These are phyloP conservation scores for Taiozyma sp. DNA, from an alignment of 1,139 yeast genomes.

Conservation along the genomic window DNA sequence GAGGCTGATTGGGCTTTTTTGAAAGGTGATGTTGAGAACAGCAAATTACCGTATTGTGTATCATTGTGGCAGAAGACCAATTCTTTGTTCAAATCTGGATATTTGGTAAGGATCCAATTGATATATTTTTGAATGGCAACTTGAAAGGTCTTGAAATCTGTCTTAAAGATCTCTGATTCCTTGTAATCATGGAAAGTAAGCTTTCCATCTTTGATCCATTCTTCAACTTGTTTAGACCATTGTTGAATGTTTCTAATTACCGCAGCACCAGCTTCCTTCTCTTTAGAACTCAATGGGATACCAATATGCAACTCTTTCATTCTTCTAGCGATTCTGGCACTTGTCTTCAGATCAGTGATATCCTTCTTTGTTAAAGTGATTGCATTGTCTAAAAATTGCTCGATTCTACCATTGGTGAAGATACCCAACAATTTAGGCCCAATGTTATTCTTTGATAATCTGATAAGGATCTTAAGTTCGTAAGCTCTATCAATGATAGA, in stretches of 20 bases:
- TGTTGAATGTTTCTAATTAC: constrained; percentile 66
- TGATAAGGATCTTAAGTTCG: constrained; percentile 67
- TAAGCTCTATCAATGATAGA: constrained; percentile 79
- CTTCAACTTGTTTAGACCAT: constrained; percentile 62
- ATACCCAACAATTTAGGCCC: constrained; percentile 90
- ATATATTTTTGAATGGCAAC: constrained; percentile 43
- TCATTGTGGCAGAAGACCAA: constrained; percentile 90
- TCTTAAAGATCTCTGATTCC: constrained; percentile 41
- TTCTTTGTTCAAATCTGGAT: constrained; percentile 34
- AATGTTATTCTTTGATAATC: constrained; percentile 70
- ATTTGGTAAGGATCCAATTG: constrained; percentile 55
- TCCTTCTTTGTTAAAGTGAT: constrained; percentile 67
- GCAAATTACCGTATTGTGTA: constrained; percentile 90
- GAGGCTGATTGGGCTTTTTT: constrained; percentile 10
- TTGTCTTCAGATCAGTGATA: constrained; percentile 67
- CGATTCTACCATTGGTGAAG: constrained; percentile 86
- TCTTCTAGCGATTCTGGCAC: constrained; percentile 87
- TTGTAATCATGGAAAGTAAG: constrained; percentile 23
- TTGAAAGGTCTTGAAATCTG: constrained; percentile 46
- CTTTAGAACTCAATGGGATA: constrained; percentile 54
- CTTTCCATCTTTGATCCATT: constrained; percentile 28
- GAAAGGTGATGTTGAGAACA: constrained; percentile 38
- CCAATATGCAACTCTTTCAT: constrained; percentile 92
- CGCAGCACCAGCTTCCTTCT: constrained; percentile 51
- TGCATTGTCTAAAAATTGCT: constrained; percentile 81